Evolutionary conservation across 2,329 filamentous ascomycete species (phyloP), one percentile per base, ranked within the genome.

Genomic region (Epichloe amarillans): DNA sequence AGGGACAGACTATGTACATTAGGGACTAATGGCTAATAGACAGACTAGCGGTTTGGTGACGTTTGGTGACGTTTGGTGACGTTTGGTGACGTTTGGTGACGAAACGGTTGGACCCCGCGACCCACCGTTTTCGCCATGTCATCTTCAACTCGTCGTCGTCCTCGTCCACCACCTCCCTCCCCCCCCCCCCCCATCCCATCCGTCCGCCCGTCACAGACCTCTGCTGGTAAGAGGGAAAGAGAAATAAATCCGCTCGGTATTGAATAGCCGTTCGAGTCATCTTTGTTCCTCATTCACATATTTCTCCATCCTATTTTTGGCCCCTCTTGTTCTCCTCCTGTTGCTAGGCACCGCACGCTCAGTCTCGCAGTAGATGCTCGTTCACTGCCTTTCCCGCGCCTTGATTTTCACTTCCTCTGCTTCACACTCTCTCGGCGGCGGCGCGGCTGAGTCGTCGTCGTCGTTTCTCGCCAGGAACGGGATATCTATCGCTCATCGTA

Each of bases 211-310:
- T 30, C 41, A 19, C 40, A 11, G 30, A 26, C 41, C 50, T 53
- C 51, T 50, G 51, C 51, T 53, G 51, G 51, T 15, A 43, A 42
- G 47, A 47, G 51, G 44, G 19, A 45, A n/a, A n/a, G 30, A 6
- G 8, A 5, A 17, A 12, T 5, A 5, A 17, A 12, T 5, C 15
- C 8, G 17, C 23, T 33, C 23, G 19, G n/a, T 35, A 35, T n/a
- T 15, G 19, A 23, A 11, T 5, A 19, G 40, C 26, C 23, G 15
- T 48, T 19, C 26, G 10, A 47, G 7, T 15, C 5, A 8, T 26
- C 15, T 11, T 10, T 41, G 4, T 44, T 23, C 8, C 37, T 40
- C 21, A 5, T 48, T 44, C 46, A 10, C 19, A 33, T 49, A 23
- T 30, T 47, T 17, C 30, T 50, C 46, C 17, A n/a, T 8, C 4